phyloP scores from a whole-genome alignment of 495 filamentous ascomycete species.

The Clavariopsis aquatica region DNA sequence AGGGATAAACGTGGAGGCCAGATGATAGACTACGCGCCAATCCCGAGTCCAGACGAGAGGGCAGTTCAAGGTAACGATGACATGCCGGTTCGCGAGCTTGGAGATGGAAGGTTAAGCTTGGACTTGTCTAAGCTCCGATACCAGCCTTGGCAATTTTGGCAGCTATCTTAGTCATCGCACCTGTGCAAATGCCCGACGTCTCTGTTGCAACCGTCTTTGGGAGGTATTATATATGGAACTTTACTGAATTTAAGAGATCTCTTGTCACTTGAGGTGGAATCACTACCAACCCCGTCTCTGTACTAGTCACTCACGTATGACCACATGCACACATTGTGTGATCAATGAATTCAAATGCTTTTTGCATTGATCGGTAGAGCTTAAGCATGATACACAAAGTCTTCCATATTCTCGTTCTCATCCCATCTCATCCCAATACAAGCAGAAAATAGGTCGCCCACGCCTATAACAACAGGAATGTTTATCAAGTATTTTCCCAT shows the following conservation, averaged over 20 bases:
- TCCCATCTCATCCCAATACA: neutral
- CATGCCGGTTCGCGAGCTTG: constrained; percentile 13
- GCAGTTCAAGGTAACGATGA: constrained; percentile 18
- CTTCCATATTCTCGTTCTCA: too few species aligned
- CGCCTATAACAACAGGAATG: neutral
- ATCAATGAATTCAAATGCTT: constrained; percentile 10
- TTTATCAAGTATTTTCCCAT: constrained; percentile 1
- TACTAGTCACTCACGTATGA: neutral
- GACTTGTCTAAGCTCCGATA: constrained; percentile 14
- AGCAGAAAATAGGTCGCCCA: neutral
- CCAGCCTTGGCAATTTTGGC: neutral
- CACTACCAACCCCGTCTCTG: too few species aligned
- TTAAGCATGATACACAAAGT: neutral
- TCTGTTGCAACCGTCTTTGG: too few species aligned
- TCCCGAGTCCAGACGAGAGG: constrained; percentile 1
- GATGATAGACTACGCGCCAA: neutral
- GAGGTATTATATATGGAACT: too few species aligned
- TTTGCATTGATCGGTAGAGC: constrained; percentile 1
- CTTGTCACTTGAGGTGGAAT: too few species aligned
- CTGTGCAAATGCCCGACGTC: too few species aligned
- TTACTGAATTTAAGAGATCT: too few species aligned
- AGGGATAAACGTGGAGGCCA: neutral
- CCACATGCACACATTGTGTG: neutral
- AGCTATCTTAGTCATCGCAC: neutral
- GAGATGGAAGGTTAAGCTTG: constrained; percentile 10